A percentile compares a stretch with the other conserved stretches of the same genome.
These are phyloP conservation scores for Dendrobium huoshanense DNA, from an alignment of 106 monocot genomes.

Conservation along the genomic window DNA sequence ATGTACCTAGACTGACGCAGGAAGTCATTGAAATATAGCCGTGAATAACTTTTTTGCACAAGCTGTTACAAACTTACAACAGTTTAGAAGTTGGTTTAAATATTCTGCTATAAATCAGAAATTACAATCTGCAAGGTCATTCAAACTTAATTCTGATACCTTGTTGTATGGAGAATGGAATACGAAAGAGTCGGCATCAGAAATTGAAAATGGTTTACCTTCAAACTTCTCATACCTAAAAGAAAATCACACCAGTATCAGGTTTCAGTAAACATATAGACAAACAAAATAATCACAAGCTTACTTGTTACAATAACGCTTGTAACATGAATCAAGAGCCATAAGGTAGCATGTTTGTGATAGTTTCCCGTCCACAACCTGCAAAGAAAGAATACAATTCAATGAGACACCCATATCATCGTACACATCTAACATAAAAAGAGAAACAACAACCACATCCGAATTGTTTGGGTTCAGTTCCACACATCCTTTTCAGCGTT, in stretches of 20 bases:
- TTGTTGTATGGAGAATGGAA: constrained; percentile 99
- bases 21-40: constrained; percentile 85
- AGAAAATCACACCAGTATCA: neutral
- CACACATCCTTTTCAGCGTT: too few species aligned
- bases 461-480: too few species aligned
- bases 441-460: neutral
- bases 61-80: constrained; percentile 72
- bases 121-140: neutral
- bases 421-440: neutral
- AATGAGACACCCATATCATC: neutral
- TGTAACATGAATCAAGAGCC: constrained; percentile 89
- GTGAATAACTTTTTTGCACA: constrained; percentile 95
- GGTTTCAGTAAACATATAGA: neutral
- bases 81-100: constrained; percentile 4
- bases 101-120: neutral
- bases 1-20: constrained; percentile 64
- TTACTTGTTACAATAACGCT: constrained; percentile 75
- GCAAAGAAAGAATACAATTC: neutral
- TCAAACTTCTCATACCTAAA: constrained; percentile 72
- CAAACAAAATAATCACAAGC: constrained; percentile 14
- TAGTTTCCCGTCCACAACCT: constrained; percentile 96
- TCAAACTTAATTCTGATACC: constrained; percentile 28
- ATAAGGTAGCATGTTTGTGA: constrained; percentile 96
- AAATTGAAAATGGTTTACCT: constrained; percentile 71
- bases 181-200: constrained; percentile 76